Evolutionary conservation across 2,329 filamentous ascomycete species (phyloP).

Genomic region (Aureobasidium sp.): DNA sequence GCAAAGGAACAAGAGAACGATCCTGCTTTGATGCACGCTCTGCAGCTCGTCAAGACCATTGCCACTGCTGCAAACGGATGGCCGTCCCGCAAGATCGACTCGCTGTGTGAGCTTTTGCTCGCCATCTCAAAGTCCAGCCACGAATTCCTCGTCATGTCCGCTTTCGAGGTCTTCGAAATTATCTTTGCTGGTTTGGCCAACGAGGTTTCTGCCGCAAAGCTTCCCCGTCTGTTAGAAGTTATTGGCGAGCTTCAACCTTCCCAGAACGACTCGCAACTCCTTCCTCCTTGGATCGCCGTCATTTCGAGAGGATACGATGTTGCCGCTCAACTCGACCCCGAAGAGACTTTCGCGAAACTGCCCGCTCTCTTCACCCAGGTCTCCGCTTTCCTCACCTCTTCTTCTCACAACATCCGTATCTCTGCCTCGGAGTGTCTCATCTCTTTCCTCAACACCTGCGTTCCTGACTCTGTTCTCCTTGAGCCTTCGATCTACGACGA

Average conservation of each 20-base stretch:
- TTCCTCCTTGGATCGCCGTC: conserved; percentile 95
- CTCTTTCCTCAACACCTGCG: conserved; percentile 83
- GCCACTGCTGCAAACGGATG: conserved; percentile 82
- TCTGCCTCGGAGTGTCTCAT: conserved; percentile 93
- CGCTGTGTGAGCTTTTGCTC: conserved; percentile 79
- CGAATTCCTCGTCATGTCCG: conserved; percentile 91
- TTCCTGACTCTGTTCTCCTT: conserved; percentile 72
- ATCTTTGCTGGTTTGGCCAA: conserved; percentile 89
- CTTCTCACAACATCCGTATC: conserved; percentile 85
- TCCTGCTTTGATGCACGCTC: conserved; percentile 77
- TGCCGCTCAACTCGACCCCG: conserved; percentile 75
- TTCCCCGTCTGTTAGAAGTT: conserved; percentile 80
- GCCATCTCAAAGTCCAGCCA: conserved; percentile 84
- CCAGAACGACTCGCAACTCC: conserved; percentile 84
- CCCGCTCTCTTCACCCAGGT: conserved; percentile 78
- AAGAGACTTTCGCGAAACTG: conserved; percentile 85
- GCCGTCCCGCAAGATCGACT: conserved; percentile 93
- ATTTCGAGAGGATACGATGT: conserved; percentile 92
- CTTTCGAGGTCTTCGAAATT: conserved; percentile 95
- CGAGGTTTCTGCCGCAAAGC: conserved; percentile 78
- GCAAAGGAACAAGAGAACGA: conserved; percentile 49
- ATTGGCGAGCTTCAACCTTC: conserved; percentile 88
- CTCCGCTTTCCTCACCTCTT: conserved; percentile 71
- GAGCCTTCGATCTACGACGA: conserved; percentile 91
- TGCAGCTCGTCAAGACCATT: conserved; percentile 87